Evolutionary conservation across 2,329 filamentous ascomycete species (phyloP).

Genomic region (Niveomyces coronatus): DNA sequence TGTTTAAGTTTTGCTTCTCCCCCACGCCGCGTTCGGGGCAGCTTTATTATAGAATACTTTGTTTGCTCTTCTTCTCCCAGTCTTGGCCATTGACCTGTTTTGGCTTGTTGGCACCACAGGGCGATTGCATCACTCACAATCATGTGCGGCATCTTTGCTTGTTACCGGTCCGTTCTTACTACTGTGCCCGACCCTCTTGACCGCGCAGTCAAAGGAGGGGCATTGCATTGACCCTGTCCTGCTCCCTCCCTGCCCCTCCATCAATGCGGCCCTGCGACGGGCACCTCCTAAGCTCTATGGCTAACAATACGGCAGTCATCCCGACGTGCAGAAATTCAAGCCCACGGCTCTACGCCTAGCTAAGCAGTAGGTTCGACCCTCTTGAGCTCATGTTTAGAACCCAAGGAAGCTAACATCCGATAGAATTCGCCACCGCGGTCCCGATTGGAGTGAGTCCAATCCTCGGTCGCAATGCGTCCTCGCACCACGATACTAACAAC

Average conservation of each 20-base stretch:
- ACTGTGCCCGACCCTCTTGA: constrained; percentile 8
- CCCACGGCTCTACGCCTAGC: constrained; percentile 84
- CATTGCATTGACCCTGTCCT: constrained; percentile 15
- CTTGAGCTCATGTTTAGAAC: neutral
- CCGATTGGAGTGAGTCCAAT: constrained; percentile 83
- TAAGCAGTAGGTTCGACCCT: constrained; percentile 62
- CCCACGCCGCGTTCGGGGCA: constrained; percentile 10
- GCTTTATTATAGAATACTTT: no score
- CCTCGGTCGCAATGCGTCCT: constrained; percentile 5
- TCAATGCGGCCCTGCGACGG: neutral
- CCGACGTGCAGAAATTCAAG: constrained; percentile 94
- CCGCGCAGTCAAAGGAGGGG: constrained; percentile 25
- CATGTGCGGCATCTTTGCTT: constrained; percentile 98
- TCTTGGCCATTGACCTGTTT: constrained; percentile 3
- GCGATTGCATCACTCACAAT: no score
- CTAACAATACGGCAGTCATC: constrained; percentile 48
- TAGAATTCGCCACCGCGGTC: constrained; percentile 89
- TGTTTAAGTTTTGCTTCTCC: neutral
- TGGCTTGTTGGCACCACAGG: no score
- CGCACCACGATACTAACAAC: constrained; percentile 19
- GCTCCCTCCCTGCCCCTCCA: constrained; percentile 6
- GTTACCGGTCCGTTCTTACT: constrained; percentile 60
- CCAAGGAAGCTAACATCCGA: neutral
- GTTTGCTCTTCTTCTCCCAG: no score
- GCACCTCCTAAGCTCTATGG: constrained; percentile 10